Percentiles rank a stretch among this genome's conserved stretches.
phyloP scores from a whole-genome alignment of 306 rosid genomes.

The Canavalia gladiata region DNA sequence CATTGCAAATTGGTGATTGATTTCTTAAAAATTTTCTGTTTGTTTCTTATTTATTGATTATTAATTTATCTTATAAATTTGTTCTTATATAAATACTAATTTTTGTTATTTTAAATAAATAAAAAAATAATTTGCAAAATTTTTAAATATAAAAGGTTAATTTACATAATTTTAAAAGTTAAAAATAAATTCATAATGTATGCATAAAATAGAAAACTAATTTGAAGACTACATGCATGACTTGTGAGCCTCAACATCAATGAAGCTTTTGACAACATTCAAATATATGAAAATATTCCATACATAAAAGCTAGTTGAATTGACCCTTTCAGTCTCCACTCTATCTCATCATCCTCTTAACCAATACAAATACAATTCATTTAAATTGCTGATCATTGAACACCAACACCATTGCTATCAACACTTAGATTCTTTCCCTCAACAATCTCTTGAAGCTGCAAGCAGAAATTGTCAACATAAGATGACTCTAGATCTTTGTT shows the following conservation, averaged over 20 bases:
- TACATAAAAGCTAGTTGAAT: not conserved
- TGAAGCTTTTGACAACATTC: not conserved
- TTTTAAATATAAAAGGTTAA: too few species aligned
- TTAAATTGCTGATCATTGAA: not conserved
- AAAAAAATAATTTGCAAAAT: too few species aligned
- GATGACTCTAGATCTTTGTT: slow-evolving; percentile 41
- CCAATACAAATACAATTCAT: not conserved
- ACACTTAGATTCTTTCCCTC: not conserved
- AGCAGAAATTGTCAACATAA: slow-evolving; percentile 47
- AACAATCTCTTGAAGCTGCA: slow-evolving; percentile 50
- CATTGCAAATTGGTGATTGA: too few species aligned
- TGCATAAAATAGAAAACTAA: too few species aligned
- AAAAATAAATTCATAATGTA: too few species aligned
- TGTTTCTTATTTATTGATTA: too few species aligned
- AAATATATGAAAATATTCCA: not conserved
- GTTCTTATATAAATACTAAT: too few species aligned
- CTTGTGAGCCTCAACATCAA: not conserved
- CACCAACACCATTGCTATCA: not conserved
- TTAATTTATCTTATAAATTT: too few species aligned
- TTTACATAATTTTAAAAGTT: too few species aligned
- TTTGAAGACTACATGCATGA: not conserved
- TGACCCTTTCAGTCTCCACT: not conserved
- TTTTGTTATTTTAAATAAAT: too few species aligned
- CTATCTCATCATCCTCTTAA: not conserved
- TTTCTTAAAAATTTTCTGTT: too few species aligned